These are phyloP conservation scores for Colletotrichum destructivum DNA, from an alignment of 2,329 filamentous ascomycete species.

Conservation along the genomic window DNA sequence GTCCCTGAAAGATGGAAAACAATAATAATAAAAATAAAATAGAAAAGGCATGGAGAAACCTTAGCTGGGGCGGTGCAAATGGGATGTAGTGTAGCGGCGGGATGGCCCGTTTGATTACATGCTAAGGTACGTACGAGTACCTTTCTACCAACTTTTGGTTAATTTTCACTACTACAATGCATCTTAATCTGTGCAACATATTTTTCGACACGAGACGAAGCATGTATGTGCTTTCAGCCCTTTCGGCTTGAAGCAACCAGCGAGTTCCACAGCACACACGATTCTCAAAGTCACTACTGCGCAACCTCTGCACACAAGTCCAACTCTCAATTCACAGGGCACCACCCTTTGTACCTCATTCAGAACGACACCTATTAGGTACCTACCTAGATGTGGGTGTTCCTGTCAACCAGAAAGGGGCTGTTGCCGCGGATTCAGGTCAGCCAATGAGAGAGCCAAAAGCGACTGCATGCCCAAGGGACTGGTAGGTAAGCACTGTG, in stretches of 20 bases:
- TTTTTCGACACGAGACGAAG: background rate
- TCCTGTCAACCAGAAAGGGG: no score
- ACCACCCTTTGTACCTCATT: background rate
- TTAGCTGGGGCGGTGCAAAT: background rate
- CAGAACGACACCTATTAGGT: no score
- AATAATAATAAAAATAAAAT: background rate
- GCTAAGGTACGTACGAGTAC: no score
- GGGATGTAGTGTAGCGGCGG: background rate
- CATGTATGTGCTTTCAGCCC: background rate
- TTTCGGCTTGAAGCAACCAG: background rate
- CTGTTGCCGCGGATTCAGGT: conserved; percentile 1
- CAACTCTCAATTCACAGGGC: background rate
- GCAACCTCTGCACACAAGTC: background rate
- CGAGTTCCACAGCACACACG: background rate
- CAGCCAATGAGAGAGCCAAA: conserved; percentile 25
- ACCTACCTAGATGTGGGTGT: background rate
- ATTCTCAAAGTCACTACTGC: background rate
- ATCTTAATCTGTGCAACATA: background rate
- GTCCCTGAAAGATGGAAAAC: background rate
- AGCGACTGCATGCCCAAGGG: conserved; percentile 35
- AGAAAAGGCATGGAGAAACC: background rate
- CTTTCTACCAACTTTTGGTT: no score
- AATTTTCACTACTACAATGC: no score
- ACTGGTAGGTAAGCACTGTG: conserved; percentile 23
- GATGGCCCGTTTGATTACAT: background rate